Base-by-base conservation (phyloP, 2,329 filamentous ascomycete species). In the Paraconiothyrium brasiliense region DNA sequence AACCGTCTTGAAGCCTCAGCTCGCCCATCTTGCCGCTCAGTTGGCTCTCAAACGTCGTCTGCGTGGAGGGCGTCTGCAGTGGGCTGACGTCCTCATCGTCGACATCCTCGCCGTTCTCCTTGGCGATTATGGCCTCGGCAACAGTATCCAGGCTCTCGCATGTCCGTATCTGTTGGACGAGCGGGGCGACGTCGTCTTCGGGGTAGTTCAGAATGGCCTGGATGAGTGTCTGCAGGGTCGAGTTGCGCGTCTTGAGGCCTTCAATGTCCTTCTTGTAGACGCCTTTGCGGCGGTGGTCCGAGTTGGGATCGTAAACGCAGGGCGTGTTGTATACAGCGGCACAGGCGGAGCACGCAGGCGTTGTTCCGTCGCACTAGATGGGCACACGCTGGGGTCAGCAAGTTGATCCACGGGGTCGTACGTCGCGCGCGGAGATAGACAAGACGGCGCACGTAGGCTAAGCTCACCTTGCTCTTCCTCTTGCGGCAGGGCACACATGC, bases 201-300 rank as follows among this genome's bases (percentile, higher is more conserved):
- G 91, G 86, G 49, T 92, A 93, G 78, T 97, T 97, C 54, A 98
- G 84, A 54, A 99, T 93, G 51, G 94, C 93, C 73, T 97, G 92
- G 64, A 98, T 89, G 41, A 98, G 84, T n/a, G 93, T 93, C 76
- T 97, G 92, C 58, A 98, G 83, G 1, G 94, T 98, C 39, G 92
- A 92, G 72, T 90, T 93, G 65, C 89, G 89, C 24, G 93, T 94
- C 81, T 96, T 96, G 77, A 94, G 86, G 74, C 88, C 92, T 78
- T 97, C 94, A 27, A 91, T 88, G 78, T 97, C 95, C 79, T 97
- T 93, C 74, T 94, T 94, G 79, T 98, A 98, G 52, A 98, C 95
- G 62, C 95, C 95, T 78, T 98, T 98, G 54, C 95, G 90, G 54
- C 95, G 91, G 78, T 97, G 94, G 78, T 99, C 95, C 61, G 94